Evolutionary conservation across 805 yeast species (phyloP).

Genomic region (Lipomyces spencermartinsiae): DNA sequence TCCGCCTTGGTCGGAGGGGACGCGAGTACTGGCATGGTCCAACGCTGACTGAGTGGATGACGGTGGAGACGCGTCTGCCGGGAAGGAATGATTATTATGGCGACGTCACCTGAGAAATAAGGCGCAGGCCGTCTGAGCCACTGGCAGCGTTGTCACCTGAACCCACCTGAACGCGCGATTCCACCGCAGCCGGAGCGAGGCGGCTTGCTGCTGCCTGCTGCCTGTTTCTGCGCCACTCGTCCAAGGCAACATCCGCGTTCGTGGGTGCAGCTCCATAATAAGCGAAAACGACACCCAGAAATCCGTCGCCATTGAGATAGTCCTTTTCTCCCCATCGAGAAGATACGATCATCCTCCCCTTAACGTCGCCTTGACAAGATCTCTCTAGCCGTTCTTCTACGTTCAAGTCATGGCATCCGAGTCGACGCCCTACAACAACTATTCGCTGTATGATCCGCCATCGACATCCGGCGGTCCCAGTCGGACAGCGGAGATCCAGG

Average conservation of each 20-base stretch:
- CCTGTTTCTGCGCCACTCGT: not conserved
- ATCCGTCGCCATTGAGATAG: not conserved
- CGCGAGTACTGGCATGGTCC: too few relatives aligned
- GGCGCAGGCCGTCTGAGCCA: not conserved
- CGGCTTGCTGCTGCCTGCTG: not conserved
- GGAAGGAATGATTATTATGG: too few relatives aligned
- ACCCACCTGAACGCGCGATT: not conserved
- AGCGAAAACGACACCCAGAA: not conserved
- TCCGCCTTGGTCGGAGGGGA: too few relatives aligned
- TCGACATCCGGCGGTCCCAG: constrained; percentile 51
- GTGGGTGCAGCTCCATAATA: not conserved
- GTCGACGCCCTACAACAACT: constrained; percentile 76
- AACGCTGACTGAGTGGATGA: too few relatives aligned
- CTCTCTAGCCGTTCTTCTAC: not conserved
- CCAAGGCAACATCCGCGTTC: not conserved
- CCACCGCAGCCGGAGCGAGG: not conserved
- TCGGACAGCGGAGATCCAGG: constrained; percentile 82
- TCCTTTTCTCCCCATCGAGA: not conserved
- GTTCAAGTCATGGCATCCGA: constrained; percentile 28
- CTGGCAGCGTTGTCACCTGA: not conserved
- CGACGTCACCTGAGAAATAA: too few relatives aligned
- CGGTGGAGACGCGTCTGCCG: too few relatives aligned
- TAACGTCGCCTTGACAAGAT: not conserved
- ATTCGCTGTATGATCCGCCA: constrained; percentile 60
- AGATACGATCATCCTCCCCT: not conserved